These are phyloP conservation scores for Gossypium anomalum DNA, from an alignment of 345 rosid genomes.

Conservation along the genomic window DNA sequence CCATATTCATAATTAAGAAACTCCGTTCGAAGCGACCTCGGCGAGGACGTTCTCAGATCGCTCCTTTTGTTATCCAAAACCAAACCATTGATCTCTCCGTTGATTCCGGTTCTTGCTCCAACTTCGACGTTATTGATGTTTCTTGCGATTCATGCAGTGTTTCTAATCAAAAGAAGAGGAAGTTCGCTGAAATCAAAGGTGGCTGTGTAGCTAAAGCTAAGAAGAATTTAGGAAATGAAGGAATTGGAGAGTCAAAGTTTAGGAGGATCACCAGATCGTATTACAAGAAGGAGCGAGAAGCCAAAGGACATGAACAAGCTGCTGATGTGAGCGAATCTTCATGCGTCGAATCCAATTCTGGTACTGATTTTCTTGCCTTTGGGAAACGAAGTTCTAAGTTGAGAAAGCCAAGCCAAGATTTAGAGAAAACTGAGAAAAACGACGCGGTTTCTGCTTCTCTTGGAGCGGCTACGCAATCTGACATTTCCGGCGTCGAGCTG, in stretches of 20 bases:
- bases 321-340: slow-evolving; percentile 55
- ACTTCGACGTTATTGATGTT: slow-evolving; percentile 32
- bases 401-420: slow-evolving; percentile 11
- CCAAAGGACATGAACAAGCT: slow-evolving; percentile 20
- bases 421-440: slow-evolving; percentile 15
- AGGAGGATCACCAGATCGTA: slow-evolving; percentile 54
- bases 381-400: slow-evolving; percentile 18
- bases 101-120: slow-evolving; percentile 27
- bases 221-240: slow-evolving; percentile 13
- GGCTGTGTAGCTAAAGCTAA: slow-evolving; percentile 28
- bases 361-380: slow-evolving; percentile 18
- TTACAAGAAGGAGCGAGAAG: slow-evolving; percentile 33
- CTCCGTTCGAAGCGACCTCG: slow-evolving; percentile 50
- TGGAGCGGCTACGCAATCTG: slow-evolving; percentile 30
- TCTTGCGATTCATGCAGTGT: slow-evolving; percentile 47
- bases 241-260: slow-evolving; percentile 23
- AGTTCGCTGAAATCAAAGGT: slow-evolving; percentile 24
- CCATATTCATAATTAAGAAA: slow-evolving; percentile 35
- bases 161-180: slow-evolving; percentile 36
- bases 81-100: slow-evolving; percentile 28
- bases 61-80: slow-evolving; percentile 27
- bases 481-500: slow-evolving; percentile 37
- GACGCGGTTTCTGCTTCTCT: slow-evolving; percentile 27
- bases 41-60: slow-evolving; percentile 38
- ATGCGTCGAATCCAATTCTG: slow-evolving; percentile 43